A percentile compares a stretch with the other conserved stretches of the same genome.
These are phyloP conservation scores for Alliaria petiolata DNA, from an alignment of 345 rosid genomes.

Conservation along the genomic window DNA sequence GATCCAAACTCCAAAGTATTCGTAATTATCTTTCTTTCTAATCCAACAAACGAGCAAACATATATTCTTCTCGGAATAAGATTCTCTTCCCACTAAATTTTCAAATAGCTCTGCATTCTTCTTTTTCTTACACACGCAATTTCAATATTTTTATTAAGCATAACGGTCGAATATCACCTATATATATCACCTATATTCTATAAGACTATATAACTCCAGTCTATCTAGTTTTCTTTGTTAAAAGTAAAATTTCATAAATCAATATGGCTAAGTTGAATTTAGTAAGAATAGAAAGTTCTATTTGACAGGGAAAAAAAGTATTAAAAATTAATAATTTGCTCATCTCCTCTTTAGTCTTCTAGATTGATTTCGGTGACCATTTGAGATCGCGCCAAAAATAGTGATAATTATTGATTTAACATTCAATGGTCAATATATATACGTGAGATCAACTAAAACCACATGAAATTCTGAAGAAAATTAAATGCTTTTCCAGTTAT, in stretches of 20 bases:
- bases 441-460: conserved; percentile 21
- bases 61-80: background rate
- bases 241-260: background rate
- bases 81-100: too few relatives aligned
- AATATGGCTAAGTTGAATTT: conserved; percentile 5
- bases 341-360: background rate
- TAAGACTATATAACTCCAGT: too few relatives aligned
- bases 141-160: too few relatives aligned
- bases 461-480: conserved; percentile 2
- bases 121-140: too few relatives aligned
- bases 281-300: background rate
- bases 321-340: background rate
- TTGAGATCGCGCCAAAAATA: background rate
- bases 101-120: too few relatives aligned
- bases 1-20: conserved; percentile 1
- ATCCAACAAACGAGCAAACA: background rate
- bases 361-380: background rate
- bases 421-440: conserved; percentile 20
- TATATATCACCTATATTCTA: too few relatives aligned
- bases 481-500: background rate
- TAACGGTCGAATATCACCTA: too few relatives aligned
- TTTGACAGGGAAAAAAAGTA: too few relatives aligned
- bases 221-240: background rate
- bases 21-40: background rate
- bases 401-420: background rate